Percentiles rank a stretch among this genome's conserved stretches.
Conservation (phyloP, 2,329 filamentous ascomycete genomes). For the Pseudogymnoascus destructans region DNA sequence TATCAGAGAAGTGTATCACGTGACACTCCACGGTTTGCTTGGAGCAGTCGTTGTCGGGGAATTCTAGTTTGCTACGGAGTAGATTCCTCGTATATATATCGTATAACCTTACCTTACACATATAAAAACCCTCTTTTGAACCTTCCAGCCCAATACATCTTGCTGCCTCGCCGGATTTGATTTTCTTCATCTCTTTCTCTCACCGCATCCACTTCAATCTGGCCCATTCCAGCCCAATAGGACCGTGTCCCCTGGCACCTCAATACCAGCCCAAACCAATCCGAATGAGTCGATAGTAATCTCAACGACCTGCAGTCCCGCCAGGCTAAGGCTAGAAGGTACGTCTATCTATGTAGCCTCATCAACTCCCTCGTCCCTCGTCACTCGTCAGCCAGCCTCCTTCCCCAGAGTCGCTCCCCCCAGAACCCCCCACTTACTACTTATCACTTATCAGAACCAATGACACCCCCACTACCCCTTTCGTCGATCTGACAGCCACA, state of each 20-base stretch:
- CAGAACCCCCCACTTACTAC: background rate
- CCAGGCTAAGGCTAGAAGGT: background rate
- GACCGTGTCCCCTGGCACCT: background rate
- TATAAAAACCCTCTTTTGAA: too few species aligned
- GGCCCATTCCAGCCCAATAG: background rate
- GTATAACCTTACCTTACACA: too few species aligned
- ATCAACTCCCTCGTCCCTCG: background rate
- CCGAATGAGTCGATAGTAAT: background rate
- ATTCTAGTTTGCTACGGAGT: too few species aligned
- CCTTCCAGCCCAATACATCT: too few species aligned
- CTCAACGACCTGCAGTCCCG: background rate
- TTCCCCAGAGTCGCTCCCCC: background rate
- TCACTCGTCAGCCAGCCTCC: background rate
- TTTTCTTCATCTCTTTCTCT: too few species aligned
- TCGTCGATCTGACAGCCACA: background rate
- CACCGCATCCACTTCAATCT: too few species aligned
- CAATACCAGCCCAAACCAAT: constrained; percentile 2
- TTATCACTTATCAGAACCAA: background rate
- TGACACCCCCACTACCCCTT: background rate
- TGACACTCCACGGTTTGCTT: background rate
- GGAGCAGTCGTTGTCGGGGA: too few species aligned
- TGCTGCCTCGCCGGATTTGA: too few species aligned
- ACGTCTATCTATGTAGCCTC: background rate
- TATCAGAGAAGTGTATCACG: background rate
- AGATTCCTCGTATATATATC: too few species aligned